These are phyloP conservation scores for Talaromyces funiculosus DNA, from an alignment of 2,329 filamentous ascomycete species.

Conservation along the genomic window DNA sequence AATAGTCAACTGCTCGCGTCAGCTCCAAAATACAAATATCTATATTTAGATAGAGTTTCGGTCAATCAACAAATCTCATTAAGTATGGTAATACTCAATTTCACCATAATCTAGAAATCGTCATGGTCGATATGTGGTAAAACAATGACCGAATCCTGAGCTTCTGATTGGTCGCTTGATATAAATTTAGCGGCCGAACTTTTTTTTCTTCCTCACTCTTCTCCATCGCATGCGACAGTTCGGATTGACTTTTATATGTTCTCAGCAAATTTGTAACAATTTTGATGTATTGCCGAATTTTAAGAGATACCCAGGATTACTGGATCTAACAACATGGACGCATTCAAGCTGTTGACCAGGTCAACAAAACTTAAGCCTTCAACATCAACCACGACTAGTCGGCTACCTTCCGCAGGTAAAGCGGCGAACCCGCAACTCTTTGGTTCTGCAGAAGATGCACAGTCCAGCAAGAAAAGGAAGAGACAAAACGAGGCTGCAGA, in stretches of 20 bases:
- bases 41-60: not conserved
- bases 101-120: too few relatives aligned
- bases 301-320: not conserved
- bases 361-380: conserved; percentile 39
- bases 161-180: conserved; percentile 29
- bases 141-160: not conserved
- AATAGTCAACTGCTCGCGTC: not conserved
- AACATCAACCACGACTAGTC: conserved; percentile 22
- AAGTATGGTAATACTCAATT: too few relatives aligned
- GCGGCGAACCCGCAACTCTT: conserved; percentile 36
- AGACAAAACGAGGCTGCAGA: conserved; percentile 22
- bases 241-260: not conserved
- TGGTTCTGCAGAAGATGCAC: conserved; percentile 24
- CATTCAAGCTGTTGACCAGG: conserved; percentile 41
- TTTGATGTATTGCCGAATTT: not conserved
- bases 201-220: not conserved
- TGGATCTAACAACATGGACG: conserved; percentile 35
- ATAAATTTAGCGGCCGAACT: conserved; percentile 4
- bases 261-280: too few relatives aligned
- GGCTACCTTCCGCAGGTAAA: conserved; percentile 38
- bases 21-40: too few relatives aligned
- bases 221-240: not conserved
- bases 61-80: not conserved
- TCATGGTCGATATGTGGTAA: too few relatives aligned
- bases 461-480: conserved; percentile 34